Conservation (phyloP, 1,284 basidiomycete genomes). For the Golubevia pallescens region DNA sequence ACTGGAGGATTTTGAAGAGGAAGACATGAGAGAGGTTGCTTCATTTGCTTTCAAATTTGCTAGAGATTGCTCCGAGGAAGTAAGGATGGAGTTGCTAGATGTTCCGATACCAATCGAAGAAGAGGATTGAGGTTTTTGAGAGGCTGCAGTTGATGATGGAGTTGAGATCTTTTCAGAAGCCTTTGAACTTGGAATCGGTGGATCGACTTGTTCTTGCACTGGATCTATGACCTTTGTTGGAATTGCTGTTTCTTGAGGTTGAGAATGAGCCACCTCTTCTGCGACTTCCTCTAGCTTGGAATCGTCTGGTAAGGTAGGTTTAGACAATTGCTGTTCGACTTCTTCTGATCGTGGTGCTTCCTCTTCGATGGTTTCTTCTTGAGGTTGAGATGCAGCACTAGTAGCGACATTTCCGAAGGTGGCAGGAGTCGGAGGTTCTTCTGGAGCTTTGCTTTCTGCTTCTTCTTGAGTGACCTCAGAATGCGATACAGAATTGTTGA, state of each 20-base stretch:
- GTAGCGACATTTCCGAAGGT: not conserved
- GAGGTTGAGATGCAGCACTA: not conserved
- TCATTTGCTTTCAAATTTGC: not conserved
- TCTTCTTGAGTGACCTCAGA: slow-evolving; percentile 19
- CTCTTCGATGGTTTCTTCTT: not conserved
- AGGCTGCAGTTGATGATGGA: not conserved
- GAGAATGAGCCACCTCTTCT: not conserved
- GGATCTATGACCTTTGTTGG: not conserved
- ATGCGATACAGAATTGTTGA: slow-evolving; percentile 3
- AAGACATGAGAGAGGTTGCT: not conserved
- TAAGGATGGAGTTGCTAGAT: not conserved
- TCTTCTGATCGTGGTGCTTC: not conserved
- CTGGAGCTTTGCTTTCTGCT: slow-evolving; percentile 25
- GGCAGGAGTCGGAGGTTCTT: slow-evolving; percentile 22
- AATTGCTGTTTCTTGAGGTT: not conserved
- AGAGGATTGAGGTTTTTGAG: no score
- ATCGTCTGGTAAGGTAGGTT: not conserved
- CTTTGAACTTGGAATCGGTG: not conserved
- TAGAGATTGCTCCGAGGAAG: not conserved
- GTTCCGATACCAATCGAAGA: no score
- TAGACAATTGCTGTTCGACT: not conserved
- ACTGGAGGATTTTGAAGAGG: not conserved
- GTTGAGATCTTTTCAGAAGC: not conserved
- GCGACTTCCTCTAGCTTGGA: not conserved
- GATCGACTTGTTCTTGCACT: not conserved